phyloP scores from a whole-genome alignment of 2,329 filamentous ascomycete genomes.

The Lachnellula cervina region DNA sequence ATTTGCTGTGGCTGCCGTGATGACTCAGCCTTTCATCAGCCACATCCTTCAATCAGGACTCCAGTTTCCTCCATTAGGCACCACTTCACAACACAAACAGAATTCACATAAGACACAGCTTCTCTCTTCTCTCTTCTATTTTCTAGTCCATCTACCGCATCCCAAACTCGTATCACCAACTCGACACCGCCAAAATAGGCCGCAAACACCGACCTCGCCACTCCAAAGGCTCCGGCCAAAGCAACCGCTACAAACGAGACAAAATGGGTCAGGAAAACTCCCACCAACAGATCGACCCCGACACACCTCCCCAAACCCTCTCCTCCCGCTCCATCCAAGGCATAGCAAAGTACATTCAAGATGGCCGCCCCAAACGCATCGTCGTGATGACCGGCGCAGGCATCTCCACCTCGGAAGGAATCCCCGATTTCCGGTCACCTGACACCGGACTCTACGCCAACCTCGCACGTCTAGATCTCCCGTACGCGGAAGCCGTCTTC shows the following conservation, averaged over 20 bases:
- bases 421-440: conserved; percentile 92
- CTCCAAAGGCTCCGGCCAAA: conserved; percentile 3
- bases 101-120: no score
- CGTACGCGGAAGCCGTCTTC: conserved; percentile 89
- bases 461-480: conserved; percentile 77
- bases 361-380: conserved; percentile 62
- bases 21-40: no score
- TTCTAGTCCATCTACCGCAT: no score
- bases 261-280: conserved; percentile 89
- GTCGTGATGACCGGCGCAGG: conserved; percentile 90
- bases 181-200: conserved; percentile 10
- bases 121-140: no score
- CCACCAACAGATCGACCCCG: conserved; percentile 57
- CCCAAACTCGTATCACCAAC: no score
- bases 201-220: conserved; percentile 12
- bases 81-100: no score
- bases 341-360: conserved; percentile 75
- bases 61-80: no score
- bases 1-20: no score
- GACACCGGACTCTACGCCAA: conserved; percentile 93
- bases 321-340: conserved; percentile 64
- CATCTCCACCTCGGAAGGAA: conserved; percentile 70
- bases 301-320: conserved; percentile 58
- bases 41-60: no score
- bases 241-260: conserved; percentile 20